phyloP scores from a whole-genome alignment of 352 stramenopile species.

The Blastocystis sp. region DNA sequence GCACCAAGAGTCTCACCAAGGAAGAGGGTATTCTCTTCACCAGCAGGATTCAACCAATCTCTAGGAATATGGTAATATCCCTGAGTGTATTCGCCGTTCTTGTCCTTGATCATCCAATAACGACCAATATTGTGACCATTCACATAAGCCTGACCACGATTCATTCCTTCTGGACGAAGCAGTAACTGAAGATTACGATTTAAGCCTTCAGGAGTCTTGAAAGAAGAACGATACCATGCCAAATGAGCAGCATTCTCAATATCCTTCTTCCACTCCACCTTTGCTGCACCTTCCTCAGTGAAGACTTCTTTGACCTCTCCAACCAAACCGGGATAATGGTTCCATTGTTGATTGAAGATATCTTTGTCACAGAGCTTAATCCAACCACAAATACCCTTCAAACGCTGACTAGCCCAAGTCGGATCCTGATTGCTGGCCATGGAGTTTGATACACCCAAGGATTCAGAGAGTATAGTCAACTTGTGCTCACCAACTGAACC shows the following conservation, averaged over 20 bases:
- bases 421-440: neutral
- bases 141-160: slow-evolving; percentile 40
- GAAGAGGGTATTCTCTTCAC: neutral
- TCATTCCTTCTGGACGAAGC: slow-evolving; percentile 27
- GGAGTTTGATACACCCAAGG: slow-evolving; percentile 23
- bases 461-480: slow-evolving; percentile 13
- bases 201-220: slow-evolving; percentile 24
- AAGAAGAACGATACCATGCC: slow-evolving; percentile 22
- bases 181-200: slow-evolving; percentile 10
- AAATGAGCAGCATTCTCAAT: slow-evolving; percentile 32
- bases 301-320: slow-evolving; percentile 27
- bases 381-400: slow-evolving; percentile 53
- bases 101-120: too few relatives aligned
- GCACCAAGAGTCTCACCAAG: slow-evolving; percentile 4
- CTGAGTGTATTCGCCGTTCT: neutral
- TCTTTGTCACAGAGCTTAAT: slow-evolving; percentile 38
- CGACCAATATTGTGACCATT: slow-evolving; percentile 52
- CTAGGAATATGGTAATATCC: slow-evolving; percentile 11
- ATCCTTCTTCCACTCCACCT: slow-evolving; percentile 15
- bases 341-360: slow-evolving; percentile 48
- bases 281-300: neutral
- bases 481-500: neutral
- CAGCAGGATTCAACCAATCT: neutral
- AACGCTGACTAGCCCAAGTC: neutral
- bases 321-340: slow-evolving; percentile 36